phyloP scores from a whole-genome alignment of 257 asterid genomes.

The Nicotiana knightiana region DNA sequence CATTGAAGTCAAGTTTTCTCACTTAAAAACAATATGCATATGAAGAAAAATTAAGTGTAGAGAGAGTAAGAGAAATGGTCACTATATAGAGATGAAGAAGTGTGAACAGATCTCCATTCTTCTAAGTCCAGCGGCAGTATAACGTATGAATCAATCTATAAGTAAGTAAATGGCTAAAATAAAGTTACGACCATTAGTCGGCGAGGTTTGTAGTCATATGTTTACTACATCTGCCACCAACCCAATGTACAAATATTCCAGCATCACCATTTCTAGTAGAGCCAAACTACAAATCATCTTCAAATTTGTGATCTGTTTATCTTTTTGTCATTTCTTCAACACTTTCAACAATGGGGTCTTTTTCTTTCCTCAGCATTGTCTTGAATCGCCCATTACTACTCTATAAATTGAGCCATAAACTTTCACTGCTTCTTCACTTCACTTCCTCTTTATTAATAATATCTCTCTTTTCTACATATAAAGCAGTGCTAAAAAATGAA shows the following conservation, averaged over 20 bases:
- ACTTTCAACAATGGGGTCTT: too few relatives aligned
- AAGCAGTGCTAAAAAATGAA: background rate
- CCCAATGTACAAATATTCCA: background rate
- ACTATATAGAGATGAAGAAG: too few relatives aligned
- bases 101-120: background rate
- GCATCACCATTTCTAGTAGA: background rate
- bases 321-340: too few relatives aligned
- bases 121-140: background rate
- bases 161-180: background rate
- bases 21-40: too few relatives aligned
- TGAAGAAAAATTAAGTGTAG: too few relatives aligned
- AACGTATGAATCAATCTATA: background rate
- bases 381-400: background rate
- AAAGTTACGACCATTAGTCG: background rate
- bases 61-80: too few relatives aligned
- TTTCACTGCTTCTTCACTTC: background rate
- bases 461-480: background rate
- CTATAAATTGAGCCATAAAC: background rate
- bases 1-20: too few relatives aligned
- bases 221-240: background rate
- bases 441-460: background rate
- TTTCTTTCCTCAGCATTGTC: background rate
- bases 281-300: background rate
- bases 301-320: background rate
- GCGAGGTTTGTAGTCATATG: background rate